Base-by-base conservation (phyloP, 2,329 filamentous ascomycete genomes). In the Hymenoscyphus albidus region DNA sequence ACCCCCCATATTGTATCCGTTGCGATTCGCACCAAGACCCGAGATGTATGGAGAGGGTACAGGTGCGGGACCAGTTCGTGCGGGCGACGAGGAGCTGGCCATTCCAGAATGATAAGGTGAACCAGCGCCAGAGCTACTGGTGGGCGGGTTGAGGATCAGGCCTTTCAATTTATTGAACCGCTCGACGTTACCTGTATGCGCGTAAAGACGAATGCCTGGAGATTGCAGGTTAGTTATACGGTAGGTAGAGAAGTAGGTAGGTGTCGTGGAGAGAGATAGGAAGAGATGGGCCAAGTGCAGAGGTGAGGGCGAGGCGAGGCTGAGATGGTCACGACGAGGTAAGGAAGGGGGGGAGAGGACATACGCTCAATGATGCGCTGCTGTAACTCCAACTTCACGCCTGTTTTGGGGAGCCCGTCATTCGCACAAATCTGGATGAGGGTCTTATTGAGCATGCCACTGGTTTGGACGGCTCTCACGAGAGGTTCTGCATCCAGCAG, bases 311-410 rank as follows among this genome's bases (percentile, higher is more conserved):
- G 38, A 22, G 22, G 18, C 44, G 18, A 13, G 58, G 27, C 42
- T 18, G 32, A 35, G 32, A 27, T 51, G 58, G 48, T 58, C n/a
- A 16, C 32, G 18, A 42, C 61, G 56, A 59, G 56, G 58, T 63
- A 62, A 65, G 64, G 64, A 70, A 32, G 22, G 32, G 62, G 31
- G 38, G 44, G 14, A 12, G 48, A 58, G 48, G 63, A 86, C 91
- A 78, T 82, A 98, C 95, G 85, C 65, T 85, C 81, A 68, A 89
- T 85, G 67, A 97, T 90, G 72, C 94, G 88, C 65, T 80, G 80
- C 78, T 97, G 93, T 65, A 98, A 80, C 54, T 90, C 85, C 40
- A 87, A 86, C 81, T 99, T 99, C 73, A 95, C 89, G 22, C 95
- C 95, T 35, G 89, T 91, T 66, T 91, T 89, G 69, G 86, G 84